Percentiles rank a stretch among this genome's conserved stretches.
Conservation (phyloP, 2,329 filamentous ascomycete genomes). For the Aspergillus latus region DNA sequence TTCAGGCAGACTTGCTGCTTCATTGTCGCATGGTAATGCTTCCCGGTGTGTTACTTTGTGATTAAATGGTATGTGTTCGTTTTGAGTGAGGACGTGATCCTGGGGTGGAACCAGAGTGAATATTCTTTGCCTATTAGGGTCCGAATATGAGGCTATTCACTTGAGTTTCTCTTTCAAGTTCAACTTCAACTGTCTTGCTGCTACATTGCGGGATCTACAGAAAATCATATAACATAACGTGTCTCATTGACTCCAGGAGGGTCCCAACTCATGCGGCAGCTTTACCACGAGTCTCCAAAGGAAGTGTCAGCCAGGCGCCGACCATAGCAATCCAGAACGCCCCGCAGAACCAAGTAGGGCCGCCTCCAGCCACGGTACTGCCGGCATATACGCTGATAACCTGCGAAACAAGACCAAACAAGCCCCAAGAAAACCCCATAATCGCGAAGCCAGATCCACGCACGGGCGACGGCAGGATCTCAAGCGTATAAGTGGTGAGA, state of each 20-base stretch:
- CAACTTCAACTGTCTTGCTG: no score
- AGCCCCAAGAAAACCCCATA: slow-evolving; percentile 17
- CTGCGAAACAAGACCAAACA: slow-evolving; percentile 18
- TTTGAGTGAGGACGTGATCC: no score
- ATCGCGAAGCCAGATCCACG: slow-evolving; percentile 18
- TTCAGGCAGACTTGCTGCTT: slow-evolving; percentile 42
- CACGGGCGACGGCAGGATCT: slow-evolving; percentile 16
- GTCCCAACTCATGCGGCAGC: slow-evolving; percentile 3
- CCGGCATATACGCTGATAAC: slow-evolving; percentile 17
- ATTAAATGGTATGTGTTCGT: no score
- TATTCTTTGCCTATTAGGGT: no score
- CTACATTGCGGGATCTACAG: no score
- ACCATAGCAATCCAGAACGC: slow-evolving; percentile 24
- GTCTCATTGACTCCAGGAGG: no score
- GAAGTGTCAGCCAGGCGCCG: slow-evolving; percentile 14
- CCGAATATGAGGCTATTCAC: no score
- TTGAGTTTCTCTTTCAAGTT: no score
- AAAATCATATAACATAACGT: no score
- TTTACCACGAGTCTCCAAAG: slow-evolving; percentile 3
- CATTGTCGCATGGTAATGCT: slow-evolving; percentile 12
- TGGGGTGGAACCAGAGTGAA: no score
- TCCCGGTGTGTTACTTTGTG: no score
- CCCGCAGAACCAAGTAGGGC: slow-evolving; percentile 24
- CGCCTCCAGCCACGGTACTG: slow-evolving; percentile 2
- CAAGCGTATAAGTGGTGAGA: slow-evolving; percentile 21